Conservation (phyloP, 2,329 filamentous ascomycete genomes). For the Aspergillus pseudoglaucus region DNA sequence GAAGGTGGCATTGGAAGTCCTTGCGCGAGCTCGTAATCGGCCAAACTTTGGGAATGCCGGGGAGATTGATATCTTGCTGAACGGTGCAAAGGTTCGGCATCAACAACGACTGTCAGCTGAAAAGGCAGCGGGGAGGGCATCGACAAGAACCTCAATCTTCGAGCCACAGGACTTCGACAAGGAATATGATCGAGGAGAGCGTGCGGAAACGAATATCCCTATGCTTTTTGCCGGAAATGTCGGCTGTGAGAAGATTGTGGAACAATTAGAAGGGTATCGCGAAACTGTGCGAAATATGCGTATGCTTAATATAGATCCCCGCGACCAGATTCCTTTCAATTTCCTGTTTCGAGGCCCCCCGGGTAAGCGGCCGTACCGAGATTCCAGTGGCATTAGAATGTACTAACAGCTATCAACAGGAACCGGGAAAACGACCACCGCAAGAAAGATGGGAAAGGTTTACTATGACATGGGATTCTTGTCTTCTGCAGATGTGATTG, state of each 20-base stretch:
- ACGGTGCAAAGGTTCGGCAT: slow-evolving; percentile 48
- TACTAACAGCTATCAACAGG: too few relatives aligned
- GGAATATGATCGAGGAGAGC: slow-evolving; percentile 49
- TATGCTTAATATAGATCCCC: slow-evolving; percentile 48
- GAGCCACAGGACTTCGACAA: slow-evolving; percentile 49
- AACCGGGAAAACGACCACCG: slow-evolving; percentile 68
- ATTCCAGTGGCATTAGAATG: too few relatives aligned
- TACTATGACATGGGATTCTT: slow-evolving; percentile 71
- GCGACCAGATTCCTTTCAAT: slow-evolving; percentile 56
- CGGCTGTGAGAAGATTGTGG: slow-evolving; percentile 51
- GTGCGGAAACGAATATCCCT: slow-evolving; percentile 44
- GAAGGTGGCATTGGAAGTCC: slow-evolving; percentile 52
- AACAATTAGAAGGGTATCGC: slow-evolving; percentile 51
- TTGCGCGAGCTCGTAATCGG: slow-evolving; percentile 55
- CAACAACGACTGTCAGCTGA: slow-evolving; percentile 38
- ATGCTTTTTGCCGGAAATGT: slow-evolving; percentile 54
- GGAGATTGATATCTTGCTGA: slow-evolving; percentile 66
- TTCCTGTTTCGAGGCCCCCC: slow-evolving; percentile 63
- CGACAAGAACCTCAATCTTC: slow-evolving; percentile 10
- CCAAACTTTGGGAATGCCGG: slow-evolving; percentile 66
- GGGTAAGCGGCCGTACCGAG: slow-evolving; percentile 34
- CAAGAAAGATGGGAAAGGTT: slow-evolving; percentile 66
- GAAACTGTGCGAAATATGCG: slow-evolving; percentile 48
- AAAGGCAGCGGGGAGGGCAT: slow-evolving; percentile 1
- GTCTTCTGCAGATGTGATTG: slow-evolving; percentile 52